Evolutionary conservation across 1,284 basidiomycete genomes (phyloP).

Genomic region (Microbotryomycetes sp.): DNA sequence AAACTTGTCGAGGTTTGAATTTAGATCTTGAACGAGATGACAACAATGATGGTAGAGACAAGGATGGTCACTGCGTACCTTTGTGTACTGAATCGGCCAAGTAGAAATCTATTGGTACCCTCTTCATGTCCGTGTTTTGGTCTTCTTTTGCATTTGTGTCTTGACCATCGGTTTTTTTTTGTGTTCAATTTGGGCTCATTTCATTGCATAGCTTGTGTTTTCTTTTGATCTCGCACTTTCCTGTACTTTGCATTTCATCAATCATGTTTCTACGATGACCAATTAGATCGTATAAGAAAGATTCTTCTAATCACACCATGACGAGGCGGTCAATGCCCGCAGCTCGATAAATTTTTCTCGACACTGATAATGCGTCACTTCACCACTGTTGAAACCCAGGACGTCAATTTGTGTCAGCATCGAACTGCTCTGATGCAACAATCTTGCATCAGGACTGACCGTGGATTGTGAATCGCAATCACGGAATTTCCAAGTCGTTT

Average conservation of each 20-base stretch:
- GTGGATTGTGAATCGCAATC: constrained; percentile 83
- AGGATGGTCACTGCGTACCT: background rate
- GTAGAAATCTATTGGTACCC: too few relatives aligned
- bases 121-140: background rate
- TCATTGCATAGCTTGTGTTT: too few relatives aligned
- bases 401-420: background rate
- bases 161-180: too few relatives aligned
- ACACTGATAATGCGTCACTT: constrained; percentile 91
- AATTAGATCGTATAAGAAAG: too few relatives aligned
- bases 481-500: constrained; percentile 91
- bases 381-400: constrained; percentile 56
- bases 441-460: constrained; percentile 51
- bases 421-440: too few relatives aligned
- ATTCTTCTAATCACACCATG: too few relatives aligned
- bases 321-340: too few relatives aligned
- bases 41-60: background rate
- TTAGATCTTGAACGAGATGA: background rate
- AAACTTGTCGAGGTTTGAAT: background rate
- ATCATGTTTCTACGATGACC: background rate
- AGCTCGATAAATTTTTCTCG: constrained; percentile 12
- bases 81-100: background rate
- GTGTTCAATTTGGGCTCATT: too few relatives aligned
- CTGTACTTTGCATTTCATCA: background rate
- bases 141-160: background rate
- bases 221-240: too few relatives aligned